Evolutionary conservation across 345 rosid genomes (phyloP).

Genomic region (Lagerstroemia speciosa): DNA sequence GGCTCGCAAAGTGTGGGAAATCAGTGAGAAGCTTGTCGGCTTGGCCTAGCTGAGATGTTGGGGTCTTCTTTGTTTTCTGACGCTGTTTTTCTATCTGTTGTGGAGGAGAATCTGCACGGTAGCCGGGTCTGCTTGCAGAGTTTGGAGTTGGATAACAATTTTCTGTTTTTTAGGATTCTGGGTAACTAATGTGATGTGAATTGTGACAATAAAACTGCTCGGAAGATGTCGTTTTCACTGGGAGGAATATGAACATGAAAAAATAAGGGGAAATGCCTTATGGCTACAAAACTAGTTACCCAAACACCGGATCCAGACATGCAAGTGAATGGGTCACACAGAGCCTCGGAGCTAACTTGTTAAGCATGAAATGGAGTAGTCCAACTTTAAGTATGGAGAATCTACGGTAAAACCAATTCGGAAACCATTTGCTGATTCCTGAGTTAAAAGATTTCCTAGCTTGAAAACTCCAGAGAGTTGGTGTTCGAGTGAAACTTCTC

Average conservation of each 20-base stretch:
- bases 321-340: background rate
- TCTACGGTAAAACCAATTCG: no score
- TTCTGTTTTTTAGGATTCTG: background rate
- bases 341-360: no score
- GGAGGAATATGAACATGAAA: background rate
- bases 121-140: background rate
- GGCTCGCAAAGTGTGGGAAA: conserved; percentile 91
- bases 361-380: no score
- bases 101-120: background rate
- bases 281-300: background rate
- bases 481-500: no score
- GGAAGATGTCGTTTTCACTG: background rate
- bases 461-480: no score
- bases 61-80: background rate
- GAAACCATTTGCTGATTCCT: no score
- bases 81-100: background rate
- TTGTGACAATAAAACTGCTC: background rate
- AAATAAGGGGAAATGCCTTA: background rate
- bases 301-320: background rate
- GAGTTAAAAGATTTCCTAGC: no score
- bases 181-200: background rate
- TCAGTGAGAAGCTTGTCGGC: conserved; percentile 94
- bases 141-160: background rate
- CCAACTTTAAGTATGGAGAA: no score
- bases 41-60: conserved; percentile 39